Evolutionary conservation across 306 rosid genomes (phyloP).

Genomic region (Amphicarpaea edgeworthii): DNA sequence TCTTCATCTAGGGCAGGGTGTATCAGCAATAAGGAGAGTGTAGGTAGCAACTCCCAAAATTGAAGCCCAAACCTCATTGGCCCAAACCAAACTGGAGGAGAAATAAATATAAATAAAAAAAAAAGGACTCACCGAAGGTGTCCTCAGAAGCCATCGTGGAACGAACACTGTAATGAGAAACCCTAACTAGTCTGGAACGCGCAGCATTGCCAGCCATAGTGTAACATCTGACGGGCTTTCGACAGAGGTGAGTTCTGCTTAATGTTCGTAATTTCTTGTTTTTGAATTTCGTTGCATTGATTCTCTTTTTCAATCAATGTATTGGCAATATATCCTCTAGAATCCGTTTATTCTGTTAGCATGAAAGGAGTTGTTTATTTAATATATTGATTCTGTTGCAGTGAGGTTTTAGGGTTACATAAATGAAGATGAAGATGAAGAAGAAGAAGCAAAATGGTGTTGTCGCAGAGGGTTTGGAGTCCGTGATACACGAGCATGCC

Average conservation of each 20-base stretch:
- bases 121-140: too few species aligned
- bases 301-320: neutral
- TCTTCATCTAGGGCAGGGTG: too few species aligned
- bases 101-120: too few species aligned
- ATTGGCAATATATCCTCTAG: neutral
- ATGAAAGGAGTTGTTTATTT: neutral
- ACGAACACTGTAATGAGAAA: too few species aligned
- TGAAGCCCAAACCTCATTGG: too few species aligned
- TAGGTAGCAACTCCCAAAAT: too few species aligned
- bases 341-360: neutral
- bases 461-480: slow-evolving; percentile 50
- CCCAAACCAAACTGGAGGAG: neutral
- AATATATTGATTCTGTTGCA: neutral
- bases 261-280: neutral
- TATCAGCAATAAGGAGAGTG: too few species aligned
- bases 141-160: too few species aligned
- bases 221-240: neutral
- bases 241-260: neutral
- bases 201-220: neutral
- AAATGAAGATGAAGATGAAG: slow-evolving; percentile 56
- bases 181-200: neutral
- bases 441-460: slow-evolving; percentile 52
- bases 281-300: neutral
- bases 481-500: slow-evolving; percentile 63
- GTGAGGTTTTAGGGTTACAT: slow-evolving; percentile 12